These are phyloP conservation scores for Yarrowia sp. DNA, from an alignment of 805 yeast genomes.

Conservation along the genomic window DNA sequence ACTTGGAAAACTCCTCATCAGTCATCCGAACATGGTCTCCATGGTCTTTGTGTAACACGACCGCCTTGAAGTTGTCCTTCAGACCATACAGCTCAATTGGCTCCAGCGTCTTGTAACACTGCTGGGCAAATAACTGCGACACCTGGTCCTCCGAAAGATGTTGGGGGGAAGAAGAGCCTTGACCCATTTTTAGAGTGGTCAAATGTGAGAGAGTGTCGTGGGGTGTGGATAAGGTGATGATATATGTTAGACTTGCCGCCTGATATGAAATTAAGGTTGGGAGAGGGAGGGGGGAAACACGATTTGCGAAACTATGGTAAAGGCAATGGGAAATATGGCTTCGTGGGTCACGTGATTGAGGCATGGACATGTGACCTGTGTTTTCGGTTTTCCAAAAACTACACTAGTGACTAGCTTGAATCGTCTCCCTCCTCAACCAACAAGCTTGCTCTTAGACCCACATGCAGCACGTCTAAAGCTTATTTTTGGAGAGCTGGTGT, in stretches of 20 bases:
- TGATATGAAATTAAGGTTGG: not conserved
- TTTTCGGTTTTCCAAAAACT: not conserved
- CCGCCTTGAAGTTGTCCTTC: conserved; percentile 26
- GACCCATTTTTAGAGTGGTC: conserved; percentile 16
- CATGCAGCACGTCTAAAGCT: conserved; percentile 11
- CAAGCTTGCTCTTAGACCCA: conserved; percentile 22
- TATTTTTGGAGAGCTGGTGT: not conserved
- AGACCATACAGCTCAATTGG: conserved; percentile 28
- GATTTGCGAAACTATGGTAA: no score
- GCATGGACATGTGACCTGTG: no score
- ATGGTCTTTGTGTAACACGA: conserved; percentile 8
- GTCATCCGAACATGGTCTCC: conserved; percentile 36
- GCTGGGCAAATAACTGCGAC: conserved; percentile 8
- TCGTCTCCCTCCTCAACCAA: not conserved
- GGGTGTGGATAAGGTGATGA: not conserved
- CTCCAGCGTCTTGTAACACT: conserved; percentile 32
- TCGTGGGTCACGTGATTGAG: no score
- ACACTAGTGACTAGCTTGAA: not conserved
- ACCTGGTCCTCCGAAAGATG: conserved; percentile 2
- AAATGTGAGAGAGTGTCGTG: no score
- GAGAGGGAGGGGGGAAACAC: no score
- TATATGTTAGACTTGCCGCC: conserved; percentile 8
- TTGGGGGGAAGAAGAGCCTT: conserved; percentile 14
- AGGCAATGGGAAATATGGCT: not conserved
- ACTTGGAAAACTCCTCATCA: conserved; percentile 40